Evolutionary conservation across 2,329 filamentous ascomycete species (phyloP), one percentile per base, ranked within the genome.

Genomic region (Arthrobotrys pseudoclavata): DNA sequence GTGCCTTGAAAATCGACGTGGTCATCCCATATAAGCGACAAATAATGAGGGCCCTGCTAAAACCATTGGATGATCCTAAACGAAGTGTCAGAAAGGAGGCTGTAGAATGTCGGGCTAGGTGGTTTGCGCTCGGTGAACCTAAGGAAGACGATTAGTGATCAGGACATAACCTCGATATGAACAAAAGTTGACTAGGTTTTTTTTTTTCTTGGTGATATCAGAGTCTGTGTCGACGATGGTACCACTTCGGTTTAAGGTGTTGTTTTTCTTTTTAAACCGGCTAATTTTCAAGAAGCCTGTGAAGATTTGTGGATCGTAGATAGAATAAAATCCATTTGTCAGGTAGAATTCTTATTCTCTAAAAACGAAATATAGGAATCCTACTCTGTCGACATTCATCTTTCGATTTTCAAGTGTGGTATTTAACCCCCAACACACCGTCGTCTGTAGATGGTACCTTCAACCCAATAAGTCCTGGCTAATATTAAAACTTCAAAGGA

Each of bases 21-120:
- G 84, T 91, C 6, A 81, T 91, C 18, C 86, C 87, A 7, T 87
- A 88, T 72, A 86, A 88, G 80, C 84, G 84, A 60, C 85, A 87
- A 60, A 89, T 91, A 7, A 84, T 90, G 57, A 87, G 87, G 81
- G 85, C 86, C 22, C 82, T 91, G 80, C 84, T 85, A 52, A 82
- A 81, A 15, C 86, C 87, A 26, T 81, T 91, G 79, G 90, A 91
- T 84, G 90, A 91, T 83, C 84, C 84, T 34, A 91, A 89, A 84
- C 84, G 90, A 78, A 86, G 86, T 81, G 90, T 91, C 9, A 85
- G 90, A 48, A 87, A 87, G 79, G 88, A 88, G 74, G 81, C 80
- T 6, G 80, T 82, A 10, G 78, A 81, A 55, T 81, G 80, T 67
- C 69, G 81, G 29, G 77, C 77, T 2, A 80, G 69, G 40, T 82